A percentile compares a stretch with the other conserved stretches of the same genome.
phyloP scores from a whole-genome alignment of 1,284 basidiomycete species.

The Sphaerobolus stellatus region DNA sequence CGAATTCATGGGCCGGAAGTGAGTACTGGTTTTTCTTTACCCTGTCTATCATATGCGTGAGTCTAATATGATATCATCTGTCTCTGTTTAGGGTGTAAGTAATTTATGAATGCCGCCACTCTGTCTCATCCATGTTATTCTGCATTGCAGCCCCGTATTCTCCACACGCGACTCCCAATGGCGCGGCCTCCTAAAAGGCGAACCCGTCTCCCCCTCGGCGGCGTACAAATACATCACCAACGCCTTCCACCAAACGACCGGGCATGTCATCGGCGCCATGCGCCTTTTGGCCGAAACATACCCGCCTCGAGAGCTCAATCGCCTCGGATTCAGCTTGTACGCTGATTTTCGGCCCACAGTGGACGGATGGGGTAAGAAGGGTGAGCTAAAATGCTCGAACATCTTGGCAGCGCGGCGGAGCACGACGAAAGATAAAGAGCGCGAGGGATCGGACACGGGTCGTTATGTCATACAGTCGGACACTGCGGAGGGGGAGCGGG shows the following conservation, averaged over 20 bases:
- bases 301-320: slow-evolving; percentile 63
- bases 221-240: slow-evolving; percentile 84
- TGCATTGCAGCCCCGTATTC: slow-evolving; percentile 68
- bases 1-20: slow-evolving; percentile 86
- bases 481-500: slow-evolving; percentile 26
- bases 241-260: slow-evolving; percentile 72
- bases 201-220: slow-evolving; percentile 68
- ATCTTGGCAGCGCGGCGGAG: slow-evolving; percentile 53
- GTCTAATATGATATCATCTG: not conserved
- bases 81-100: slow-evolving; percentile 16
- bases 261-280: slow-evolving; percentile 77
- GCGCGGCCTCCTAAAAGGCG: slow-evolving; percentile 77
- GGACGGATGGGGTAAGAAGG: slow-evolving; percentile 72
- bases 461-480: slow-evolving; percentile 2
- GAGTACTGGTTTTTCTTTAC: slow-evolving; percentile 29
- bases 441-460: not conserved
- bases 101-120: too few species aligned
- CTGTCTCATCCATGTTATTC: too few species aligned
- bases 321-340: slow-evolving; percentile 70
- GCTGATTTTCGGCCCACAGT: slow-evolving; percentile 71
- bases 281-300: slow-evolving; percentile 75
- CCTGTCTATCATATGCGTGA: slow-evolving; percentile 44
- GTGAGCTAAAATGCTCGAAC: slow-evolving; percentile 59
- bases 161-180: slow-evolving; percentile 68
- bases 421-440: not conserved